phyloP scores from a whole-genome alignment of 495 filamentous ascomycete species.

The Thermochaetoides thermophila region DNA sequence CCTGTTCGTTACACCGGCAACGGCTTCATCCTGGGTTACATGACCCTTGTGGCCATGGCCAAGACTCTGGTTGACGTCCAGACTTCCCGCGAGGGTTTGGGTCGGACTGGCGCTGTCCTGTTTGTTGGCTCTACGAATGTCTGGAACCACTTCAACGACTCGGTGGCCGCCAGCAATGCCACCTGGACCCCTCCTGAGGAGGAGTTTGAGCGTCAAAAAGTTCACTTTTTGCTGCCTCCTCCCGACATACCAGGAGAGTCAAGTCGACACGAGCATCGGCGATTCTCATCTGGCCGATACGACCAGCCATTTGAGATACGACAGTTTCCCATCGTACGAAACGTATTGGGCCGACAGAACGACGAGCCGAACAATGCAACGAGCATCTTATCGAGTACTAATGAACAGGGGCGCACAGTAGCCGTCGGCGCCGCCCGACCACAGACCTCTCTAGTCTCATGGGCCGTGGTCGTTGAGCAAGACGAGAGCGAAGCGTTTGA shows the following conservation, averaged over 20 bases:
- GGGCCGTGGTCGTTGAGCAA: slow-evolving; percentile 73
- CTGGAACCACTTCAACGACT: slow-evolving; percentile 46
- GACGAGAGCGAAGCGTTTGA: slow-evolving; percentile 53
- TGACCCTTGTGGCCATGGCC: slow-evolving; percentile 57
- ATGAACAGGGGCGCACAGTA: slow-evolving; percentile 50
- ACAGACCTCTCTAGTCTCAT: slow-evolving; percentile 49
- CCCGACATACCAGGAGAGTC: slow-evolving; percentile 17
- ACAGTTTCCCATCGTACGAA: slow-evolving; percentile 40
- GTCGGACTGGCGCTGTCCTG: slow-evolving; percentile 47
- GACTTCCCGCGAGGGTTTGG: slow-evolving; percentile 51
- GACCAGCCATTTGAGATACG: slow-evolving; percentile 40
- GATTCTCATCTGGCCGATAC: slow-evolving; percentile 23
- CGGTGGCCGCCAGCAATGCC: slow-evolving; percentile 20
- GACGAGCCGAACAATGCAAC: slow-evolving; percentile 42
- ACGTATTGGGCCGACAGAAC: slow-evolving; percentile 35
- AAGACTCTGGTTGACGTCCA: slow-evolving; percentile 41
- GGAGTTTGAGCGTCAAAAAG: slow-evolving; percentile 23
- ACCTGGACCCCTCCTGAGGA: slow-evolving; percentile 16
- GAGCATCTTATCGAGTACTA: slow-evolving; percentile 47
- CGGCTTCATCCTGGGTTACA: slow-evolving; percentile 53
- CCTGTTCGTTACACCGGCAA: slow-evolving; percentile 51
- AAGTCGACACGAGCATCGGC: slow-evolving; percentile 34
- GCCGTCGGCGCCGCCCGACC: slow-evolving; percentile 60
- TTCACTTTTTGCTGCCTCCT: slow-evolving; percentile 32
- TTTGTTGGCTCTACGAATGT: slow-evolving; percentile 48